Evolutionary conservation across 2,329 filamentous ascomycete species (phyloP).

Genomic region (Monilinia polystroma): DNA sequence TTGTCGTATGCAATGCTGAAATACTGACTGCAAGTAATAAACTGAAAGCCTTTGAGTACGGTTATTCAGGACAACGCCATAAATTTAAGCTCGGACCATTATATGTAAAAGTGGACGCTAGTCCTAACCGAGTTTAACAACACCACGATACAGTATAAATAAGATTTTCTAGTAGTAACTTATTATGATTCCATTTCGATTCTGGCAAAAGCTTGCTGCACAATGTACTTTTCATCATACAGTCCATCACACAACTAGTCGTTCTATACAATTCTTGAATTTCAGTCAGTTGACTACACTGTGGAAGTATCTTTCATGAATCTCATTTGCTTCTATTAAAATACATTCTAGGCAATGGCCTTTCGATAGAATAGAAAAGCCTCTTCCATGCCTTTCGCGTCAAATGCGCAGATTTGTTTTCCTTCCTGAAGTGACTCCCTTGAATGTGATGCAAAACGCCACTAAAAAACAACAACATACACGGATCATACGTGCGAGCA

Average conservation of each 20-base stretch:
- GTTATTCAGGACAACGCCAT: slow-evolving; percentile 16
- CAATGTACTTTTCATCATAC: neutral
- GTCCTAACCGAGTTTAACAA: slow-evolving; percentile 6
- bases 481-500: slow-evolving; percentile 16
- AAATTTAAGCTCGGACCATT: slow-evolving; percentile 13
- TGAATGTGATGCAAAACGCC: slow-evolving; percentile 27
- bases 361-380: slow-evolving; percentile 21
- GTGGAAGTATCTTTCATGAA: slow-evolving; percentile 16
- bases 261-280: slow-evolving; percentile 1
- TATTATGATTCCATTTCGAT: neutral
- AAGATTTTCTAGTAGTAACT: neutral
- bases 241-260: neutral
- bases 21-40: slow-evolving; percentile 8
- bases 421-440: slow-evolving; percentile 1
- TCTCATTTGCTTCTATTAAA: slow-evolving; percentile 37
- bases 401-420: slow-evolving; percentile 17
- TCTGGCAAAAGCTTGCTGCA: neutral
- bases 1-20: slow-evolving; percentile 9
- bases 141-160: neutral
- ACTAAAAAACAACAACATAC: slow-evolving; percentile 21
- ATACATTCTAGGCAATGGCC: slow-evolving; percentile 38
- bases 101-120: neutral
- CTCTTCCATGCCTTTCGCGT: slow-evolving; percentile 12
- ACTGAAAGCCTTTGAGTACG: slow-evolving; percentile 19
- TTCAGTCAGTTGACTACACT: neutral